Percentiles rank a stretch among this genome's conserved stretches.
Conservation (phyloP, 345 rosid genomes). For the Hibiscus tridactylites region DNA sequence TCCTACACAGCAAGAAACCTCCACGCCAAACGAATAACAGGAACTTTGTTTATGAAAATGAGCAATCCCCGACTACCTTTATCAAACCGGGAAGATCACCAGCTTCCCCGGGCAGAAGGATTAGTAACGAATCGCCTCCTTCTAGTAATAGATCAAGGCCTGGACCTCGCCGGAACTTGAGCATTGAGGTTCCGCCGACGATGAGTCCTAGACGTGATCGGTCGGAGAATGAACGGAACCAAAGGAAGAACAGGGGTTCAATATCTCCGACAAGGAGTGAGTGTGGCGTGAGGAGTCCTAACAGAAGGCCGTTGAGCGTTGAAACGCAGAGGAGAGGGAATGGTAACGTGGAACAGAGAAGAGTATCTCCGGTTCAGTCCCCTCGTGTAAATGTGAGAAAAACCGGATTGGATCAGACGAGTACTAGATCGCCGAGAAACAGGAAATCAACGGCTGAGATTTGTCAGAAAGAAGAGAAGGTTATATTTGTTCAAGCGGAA, state of each 20-base stretch:
- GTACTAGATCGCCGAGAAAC: slow-evolving; percentile 29
- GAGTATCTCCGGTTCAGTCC: slow-evolving; percentile 44
- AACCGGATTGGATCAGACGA: slow-evolving; percentile 23
- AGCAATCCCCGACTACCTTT: slow-evolving; percentile 40
- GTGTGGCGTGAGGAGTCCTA: slow-evolving; percentile 39
- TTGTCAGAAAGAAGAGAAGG: slow-evolving; percentile 22
- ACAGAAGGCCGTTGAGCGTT: slow-evolving; percentile 31
- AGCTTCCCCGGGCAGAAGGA: slow-evolving; percentile 16
- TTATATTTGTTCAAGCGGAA: slow-evolving; percentile 20
- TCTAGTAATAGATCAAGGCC: slow-evolving; percentile 30
- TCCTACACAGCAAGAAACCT: slow-evolving; percentile 45
- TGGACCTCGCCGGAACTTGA: slow-evolving; percentile 21
- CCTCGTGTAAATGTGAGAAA: slow-evolving; percentile 29
- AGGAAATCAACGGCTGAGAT: slow-evolving; percentile 27
- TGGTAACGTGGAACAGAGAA: slow-evolving; percentile 34
- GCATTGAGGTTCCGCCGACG: slow-evolving; percentile 25
- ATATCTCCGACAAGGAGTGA: slow-evolving; percentile 37
- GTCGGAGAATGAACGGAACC: slow-evolving; percentile 24
- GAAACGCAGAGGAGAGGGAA: slow-evolving; percentile 36
- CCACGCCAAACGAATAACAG: slow-evolving; percentile 23
- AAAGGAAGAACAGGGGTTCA: slow-evolving; percentile 33
- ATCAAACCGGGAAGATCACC: slow-evolving; percentile 35
- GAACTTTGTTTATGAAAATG: slow-evolving; percentile 38
- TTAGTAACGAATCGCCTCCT: slow-evolving; percentile 26
- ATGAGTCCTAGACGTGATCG: slow-evolving; percentile 38